Percentiles rank a stretch among this genome's conserved stretches.
phyloP scores from a whole-genome alignment of 176 grass and related monocot genomes.

The Eragrostis curvula region DNA sequence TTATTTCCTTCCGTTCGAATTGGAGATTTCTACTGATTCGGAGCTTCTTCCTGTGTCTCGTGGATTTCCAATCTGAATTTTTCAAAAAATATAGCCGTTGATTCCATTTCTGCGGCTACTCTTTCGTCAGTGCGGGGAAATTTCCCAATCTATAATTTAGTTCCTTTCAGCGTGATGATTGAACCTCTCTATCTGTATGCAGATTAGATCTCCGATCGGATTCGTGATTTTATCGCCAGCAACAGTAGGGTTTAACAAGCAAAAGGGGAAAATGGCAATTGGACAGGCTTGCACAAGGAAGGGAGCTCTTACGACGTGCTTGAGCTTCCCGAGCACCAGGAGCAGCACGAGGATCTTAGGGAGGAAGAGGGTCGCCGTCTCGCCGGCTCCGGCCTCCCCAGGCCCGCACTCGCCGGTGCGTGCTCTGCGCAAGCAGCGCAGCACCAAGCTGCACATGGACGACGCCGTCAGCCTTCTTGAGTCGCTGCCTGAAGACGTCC shows the following conservation, averaged over 20 bases:
- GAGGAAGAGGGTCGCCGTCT: constrained; percentile 72
- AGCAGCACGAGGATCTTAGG: constrained; percentile 65
- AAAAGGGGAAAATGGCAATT: constrained; percentile 60
- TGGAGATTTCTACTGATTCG: not conserved
- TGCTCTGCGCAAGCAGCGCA: constrained; percentile 60
- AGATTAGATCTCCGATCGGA: constrained; percentile 31
- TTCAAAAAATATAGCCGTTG: not conserved
- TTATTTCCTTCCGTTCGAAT: not conserved
- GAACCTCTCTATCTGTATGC: not conserved
- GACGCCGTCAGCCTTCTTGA: constrained; percentile 49
- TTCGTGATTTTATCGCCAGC: not conserved
- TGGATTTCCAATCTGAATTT: not conserved
- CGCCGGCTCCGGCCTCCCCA: constrained; percentile 36
- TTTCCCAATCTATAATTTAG: not conserved
- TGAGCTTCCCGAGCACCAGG: constrained; percentile 48
- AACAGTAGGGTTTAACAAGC: not conserved
- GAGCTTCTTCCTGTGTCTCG: not conserved
- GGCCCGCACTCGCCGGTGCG: constrained; percentile 42
- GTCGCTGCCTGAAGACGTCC: constrained; percentile 67
- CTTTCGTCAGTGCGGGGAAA: too few relatives aligned
- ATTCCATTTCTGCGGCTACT: not conserved
- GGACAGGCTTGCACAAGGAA: constrained; percentile 45
- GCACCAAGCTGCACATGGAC: constrained; percentile 51
- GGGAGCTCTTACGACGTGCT: constrained; percentile 43
- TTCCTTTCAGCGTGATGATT: not conserved